Percentiles rank a stretch among this genome's conserved stretches.
Conservation (phyloP, 176 grass and related monocot genomes). For the Oryza rufipogon region DNA sequence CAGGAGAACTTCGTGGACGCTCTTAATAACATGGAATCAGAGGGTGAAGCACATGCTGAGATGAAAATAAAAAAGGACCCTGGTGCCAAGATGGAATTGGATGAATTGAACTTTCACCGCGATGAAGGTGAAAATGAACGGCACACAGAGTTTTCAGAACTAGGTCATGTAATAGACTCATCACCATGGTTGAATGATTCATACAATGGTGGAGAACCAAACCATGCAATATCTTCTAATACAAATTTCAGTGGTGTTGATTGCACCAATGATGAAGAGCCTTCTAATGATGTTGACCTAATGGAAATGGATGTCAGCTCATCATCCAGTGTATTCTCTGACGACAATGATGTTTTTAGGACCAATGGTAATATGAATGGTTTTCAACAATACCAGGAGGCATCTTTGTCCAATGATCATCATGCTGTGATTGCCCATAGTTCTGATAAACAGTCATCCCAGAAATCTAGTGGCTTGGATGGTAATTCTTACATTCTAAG, state of each 20-base stretch:
- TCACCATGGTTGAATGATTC: constrained; percentile 28
- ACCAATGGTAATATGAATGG: constrained; percentile 26
- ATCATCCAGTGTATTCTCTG: constrained; percentile 61
- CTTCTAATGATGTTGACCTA: constrained; percentile 60
- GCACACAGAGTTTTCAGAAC: constrained; percentile 40
- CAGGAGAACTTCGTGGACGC: constrained; percentile 82
- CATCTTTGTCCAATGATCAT: constrained; percentile 5
- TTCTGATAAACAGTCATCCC: constrained; percentile 41
- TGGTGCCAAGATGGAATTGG: constrained; percentile 34
- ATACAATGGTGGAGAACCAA: constrained; percentile 39
- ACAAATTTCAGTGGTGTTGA: constrained; percentile 37
- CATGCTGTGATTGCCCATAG: constrained; percentile 21
- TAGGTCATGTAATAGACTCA: constrained; percentile 31
- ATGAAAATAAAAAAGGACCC: constrained; percentile 45
- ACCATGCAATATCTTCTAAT: constrained; percentile 30
- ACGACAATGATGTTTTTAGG: constrained; percentile 26
- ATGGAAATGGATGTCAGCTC: constrained; percentile 75
- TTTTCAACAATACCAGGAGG: constrained; percentile 38
- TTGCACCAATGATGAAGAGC: constrained; percentile 54
- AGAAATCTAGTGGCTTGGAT: constrained; percentile 42
- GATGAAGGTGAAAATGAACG: constrained; percentile 41
- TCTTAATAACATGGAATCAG: constrained; percentile 58
- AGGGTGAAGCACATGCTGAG: constrained; percentile 47
- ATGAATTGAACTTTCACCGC: constrained; percentile 30
- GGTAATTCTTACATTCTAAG: constrained; percentile 50